Conservation (phyloP, 2,329 filamentous ascomycete genomes). For the Neofusicoccum cordaticola region DNA sequence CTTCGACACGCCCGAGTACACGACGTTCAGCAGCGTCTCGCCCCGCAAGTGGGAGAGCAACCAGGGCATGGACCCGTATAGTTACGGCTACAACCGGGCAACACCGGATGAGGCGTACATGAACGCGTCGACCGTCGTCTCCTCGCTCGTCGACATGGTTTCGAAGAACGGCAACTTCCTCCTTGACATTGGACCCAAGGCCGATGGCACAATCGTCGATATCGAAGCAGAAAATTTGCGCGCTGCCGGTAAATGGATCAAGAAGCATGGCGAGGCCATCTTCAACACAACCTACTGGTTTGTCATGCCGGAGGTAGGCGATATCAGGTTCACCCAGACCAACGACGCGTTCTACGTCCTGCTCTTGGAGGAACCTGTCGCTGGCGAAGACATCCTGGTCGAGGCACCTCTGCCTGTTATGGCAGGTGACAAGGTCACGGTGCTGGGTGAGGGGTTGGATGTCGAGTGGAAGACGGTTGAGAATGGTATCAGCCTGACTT, state of each 20-base stretch:
- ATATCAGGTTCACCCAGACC: slow-evolving; percentile 52
- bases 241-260: slow-evolving; percentile 55
- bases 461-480: slow-evolving; percentile 22
- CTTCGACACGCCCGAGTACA: slow-evolving; percentile 62
- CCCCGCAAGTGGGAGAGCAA: slow-evolving; percentile 60
- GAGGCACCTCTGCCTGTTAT: slow-evolving; percentile 48
- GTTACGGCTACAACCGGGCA: slow-evolving; percentile 59
- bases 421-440: slow-evolving; percentile 46
- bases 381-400: slow-evolving; percentile 32
- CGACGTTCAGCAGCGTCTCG: slow-evolving; percentile 49
- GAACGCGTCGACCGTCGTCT: slow-evolving; percentile 50
- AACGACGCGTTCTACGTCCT: slow-evolving; percentile 54
- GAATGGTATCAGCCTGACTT: slow-evolving; percentile 22
- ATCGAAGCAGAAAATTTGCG: slow-evolving; percentile 49
- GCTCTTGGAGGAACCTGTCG: slow-evolving; percentile 41
- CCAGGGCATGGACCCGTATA: slow-evolving; percentile 59
- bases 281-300: slow-evolving; percentile 59
- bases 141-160: slow-evolving; percentile 52
- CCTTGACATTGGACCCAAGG: slow-evolving; percentile 56
- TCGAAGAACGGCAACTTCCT: slow-evolving; percentile 58
- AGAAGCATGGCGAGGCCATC: slow-evolving; percentile 52
- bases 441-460: slow-evolving; percentile 36
- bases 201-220: slow-evolving; percentile 54
- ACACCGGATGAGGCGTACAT: slow-evolving; percentile 52
- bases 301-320: slow-evolving; percentile 44